Percentiles rank a stretch among this genome's conserved stretches.
phyloP scores from a whole-genome alignment of 495 filamentous ascomycete species.

The Delitschia confertaspora region DNA sequence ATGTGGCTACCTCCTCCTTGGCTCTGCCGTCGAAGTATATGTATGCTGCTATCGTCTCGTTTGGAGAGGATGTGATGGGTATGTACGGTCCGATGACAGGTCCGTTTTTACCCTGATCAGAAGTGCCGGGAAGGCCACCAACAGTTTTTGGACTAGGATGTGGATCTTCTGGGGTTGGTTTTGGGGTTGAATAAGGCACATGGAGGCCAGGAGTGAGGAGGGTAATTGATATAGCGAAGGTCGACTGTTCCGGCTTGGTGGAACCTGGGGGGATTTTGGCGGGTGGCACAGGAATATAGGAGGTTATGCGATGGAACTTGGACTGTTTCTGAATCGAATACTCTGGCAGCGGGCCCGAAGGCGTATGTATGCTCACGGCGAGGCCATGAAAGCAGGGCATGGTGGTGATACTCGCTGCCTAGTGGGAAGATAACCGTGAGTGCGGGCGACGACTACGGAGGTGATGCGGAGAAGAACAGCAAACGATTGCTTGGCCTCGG shows the following conservation, averaged over 20 bases:
- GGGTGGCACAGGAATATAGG: conserved; percentile 90
- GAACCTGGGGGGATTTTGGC: conserved; percentile 63
- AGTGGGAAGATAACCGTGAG: background rate
- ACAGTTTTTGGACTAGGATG: conserved; percentile 71
- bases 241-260: conserved; percentile 75
- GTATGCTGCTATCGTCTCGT: conserved; percentile 96
- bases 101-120: conserved; percentile 46
- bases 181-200: conserved; percentile 82
- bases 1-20: conserved; percentile 94
- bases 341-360: conserved; percentile 78
- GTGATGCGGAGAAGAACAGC: background rate
- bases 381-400: conserved; percentile 99
- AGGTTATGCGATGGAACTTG: conserved; percentile 81
- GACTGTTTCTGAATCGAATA: conserved; percentile 92
- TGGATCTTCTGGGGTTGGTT: conserved; percentile 60
- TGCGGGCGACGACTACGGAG: conserved; percentile 10
- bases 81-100: conserved; percentile 71
- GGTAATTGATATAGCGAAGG: conserved; percentile 94
- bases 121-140: conserved; percentile 54
- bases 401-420: conserved; percentile 11
- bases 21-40: conserved; percentile 95
- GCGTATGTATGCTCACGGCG: conserved; percentile 90
- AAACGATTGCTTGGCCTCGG: too few relatives aligned
- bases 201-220: conserved; percentile 79
- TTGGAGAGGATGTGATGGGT: conserved; percentile 75